These are phyloP conservation scores for Schizophyllum amplum DNA, from an alignment of 1,284 basidiomycete genomes.

Conservation along the genomic window DNA sequence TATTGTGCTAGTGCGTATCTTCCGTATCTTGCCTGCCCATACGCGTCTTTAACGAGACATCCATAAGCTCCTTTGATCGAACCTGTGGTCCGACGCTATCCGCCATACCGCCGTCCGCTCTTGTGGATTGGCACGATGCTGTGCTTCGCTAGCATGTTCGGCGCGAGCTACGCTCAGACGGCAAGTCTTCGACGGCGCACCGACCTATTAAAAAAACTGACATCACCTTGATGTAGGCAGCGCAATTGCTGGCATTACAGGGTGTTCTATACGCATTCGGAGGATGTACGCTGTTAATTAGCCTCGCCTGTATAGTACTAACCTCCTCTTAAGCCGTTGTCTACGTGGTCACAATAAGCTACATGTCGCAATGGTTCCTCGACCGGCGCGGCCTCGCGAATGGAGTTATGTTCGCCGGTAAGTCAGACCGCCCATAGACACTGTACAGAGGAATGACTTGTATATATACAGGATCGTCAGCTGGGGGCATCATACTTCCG, in stretches of 20 bases:
- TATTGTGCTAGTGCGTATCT: slow-evolving; percentile 23
- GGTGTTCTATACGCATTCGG: slow-evolving; percentile 31
- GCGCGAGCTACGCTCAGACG: slow-evolving; percentile 25
- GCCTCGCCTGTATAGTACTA: not conserved
- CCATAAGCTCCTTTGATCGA: slow-evolving; percentile 18
- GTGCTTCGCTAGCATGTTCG: slow-evolving; percentile 24
- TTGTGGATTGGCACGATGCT: slow-evolving; percentile 25
- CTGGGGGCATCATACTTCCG: slow-evolving; percentile 29
- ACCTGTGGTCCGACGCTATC: slow-evolving; percentile 22
- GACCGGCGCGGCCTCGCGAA: slow-evolving; percentile 30
- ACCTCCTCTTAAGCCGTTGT: slow-evolving; percentile 21
- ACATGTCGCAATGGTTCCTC: slow-evolving; percentile 37
- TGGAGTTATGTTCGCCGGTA: slow-evolving; percentile 33
- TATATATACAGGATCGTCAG: slow-evolving; percentile 15
- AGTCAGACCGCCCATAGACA: not conserved
- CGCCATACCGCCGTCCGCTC: slow-evolving; percentile 19
- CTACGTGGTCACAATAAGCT: slow-evolving; percentile 27
- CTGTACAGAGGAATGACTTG: not conserved
- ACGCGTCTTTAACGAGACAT: not conserved
- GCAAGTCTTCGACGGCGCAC: slow-evolving; percentile 13
- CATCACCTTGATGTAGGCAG: slow-evolving; percentile 18
- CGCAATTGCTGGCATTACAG: slow-evolving; percentile 26
- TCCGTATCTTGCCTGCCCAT: not conserved
- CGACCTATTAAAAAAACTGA: slow-evolving; percentile 1
- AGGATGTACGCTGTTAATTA: slow-evolving; percentile 22